These are phyloP conservation scores for Micractinium conductrix DNA, from an alignment of 139 green algal species.

Conservation along the genomic window DNA sequence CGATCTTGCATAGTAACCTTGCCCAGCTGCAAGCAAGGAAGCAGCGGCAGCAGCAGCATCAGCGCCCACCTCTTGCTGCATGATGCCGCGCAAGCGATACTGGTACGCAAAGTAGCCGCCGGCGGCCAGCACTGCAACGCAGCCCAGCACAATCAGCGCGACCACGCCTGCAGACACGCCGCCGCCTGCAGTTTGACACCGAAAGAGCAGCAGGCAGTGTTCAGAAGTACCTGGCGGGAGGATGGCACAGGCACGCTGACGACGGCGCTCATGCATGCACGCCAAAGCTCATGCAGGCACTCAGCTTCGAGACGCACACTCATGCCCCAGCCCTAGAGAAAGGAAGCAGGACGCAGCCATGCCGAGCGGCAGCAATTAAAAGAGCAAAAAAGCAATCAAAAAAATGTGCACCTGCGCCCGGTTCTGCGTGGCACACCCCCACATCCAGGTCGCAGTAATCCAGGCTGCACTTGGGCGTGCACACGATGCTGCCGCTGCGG, in stretches of 20 bases:
- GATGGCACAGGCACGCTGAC: background rate
- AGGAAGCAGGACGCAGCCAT: too few species aligned
- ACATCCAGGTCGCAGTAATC: slow-evolving; percentile 54
- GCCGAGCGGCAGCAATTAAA: too few species aligned
- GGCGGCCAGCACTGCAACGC: background rate
- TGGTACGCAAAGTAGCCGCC: slow-evolving; percentile 58
- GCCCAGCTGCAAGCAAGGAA: too few species aligned
- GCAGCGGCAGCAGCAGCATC: too few species aligned
- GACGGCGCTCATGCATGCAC: background rate
- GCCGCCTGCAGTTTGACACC: slow-evolving; percentile 16
- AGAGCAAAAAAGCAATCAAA: too few species aligned
- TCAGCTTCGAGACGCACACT: too few species aligned
- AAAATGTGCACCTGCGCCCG: background rate
- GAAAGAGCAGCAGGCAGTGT: too few species aligned
- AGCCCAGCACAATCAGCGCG: slow-evolving; percentile 49
- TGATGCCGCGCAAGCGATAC: slow-evolving; percentile 45
- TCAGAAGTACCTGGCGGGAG: too few species aligned
- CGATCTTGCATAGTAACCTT: too few species aligned
- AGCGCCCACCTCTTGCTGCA: slow-evolving; percentile 58
- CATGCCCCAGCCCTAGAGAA: too few species aligned
- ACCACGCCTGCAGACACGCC: slow-evolving; percentile 49
- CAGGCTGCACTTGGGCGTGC: slow-evolving; percentile 65
- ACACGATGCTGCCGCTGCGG: slow-evolving; percentile 40
- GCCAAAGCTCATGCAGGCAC: too few species aligned
- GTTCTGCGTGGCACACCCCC: slow-evolving; percentile 43